Percentiles rank a stretch among this genome's conserved stretches.
These are phyloP conservation scores for Pelargonium nanum DNA, from an alignment of 345 rosid species.

Conservation along the genomic window DNA sequence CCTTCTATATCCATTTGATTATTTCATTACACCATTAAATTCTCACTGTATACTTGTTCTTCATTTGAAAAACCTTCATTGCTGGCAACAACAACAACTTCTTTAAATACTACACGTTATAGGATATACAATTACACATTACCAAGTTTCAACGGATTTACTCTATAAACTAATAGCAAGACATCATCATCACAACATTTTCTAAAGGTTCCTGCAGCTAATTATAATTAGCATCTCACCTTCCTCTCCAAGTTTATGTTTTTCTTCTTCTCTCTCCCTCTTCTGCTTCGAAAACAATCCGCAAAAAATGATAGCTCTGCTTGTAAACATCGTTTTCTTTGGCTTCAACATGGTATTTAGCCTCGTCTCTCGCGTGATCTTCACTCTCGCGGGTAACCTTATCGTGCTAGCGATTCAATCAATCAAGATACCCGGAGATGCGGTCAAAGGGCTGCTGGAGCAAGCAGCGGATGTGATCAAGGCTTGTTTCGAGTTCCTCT, in stretches of 20 bases:
- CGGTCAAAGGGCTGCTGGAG: constrained; percentile 23
- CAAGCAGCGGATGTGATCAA: constrained; percentile 20
- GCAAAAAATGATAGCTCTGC: constrained; percentile 16
- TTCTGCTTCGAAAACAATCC: background rate
- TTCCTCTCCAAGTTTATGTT: background rate
- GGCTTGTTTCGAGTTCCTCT: constrained; percentile 12
- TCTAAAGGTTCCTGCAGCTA: too few relatives aligned
- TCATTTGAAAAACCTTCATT: background rate
- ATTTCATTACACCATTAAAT: background rate
- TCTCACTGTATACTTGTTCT: too few relatives aligned
- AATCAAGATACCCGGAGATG: constrained; percentile 22
- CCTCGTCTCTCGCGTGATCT: constrained; percentile 21
- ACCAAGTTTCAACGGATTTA: background rate
- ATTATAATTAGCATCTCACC: background rate
- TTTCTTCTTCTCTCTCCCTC: constrained; percentile 9
- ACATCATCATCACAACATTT: background rate
- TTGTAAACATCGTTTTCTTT: constrained; percentile 20
- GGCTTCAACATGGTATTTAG: constrained; percentile 11
- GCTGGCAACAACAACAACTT: background rate
- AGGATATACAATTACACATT: background rate
- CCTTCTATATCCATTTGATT: background rate
- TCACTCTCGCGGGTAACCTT: constrained; percentile 12
- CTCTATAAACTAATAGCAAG: background rate
- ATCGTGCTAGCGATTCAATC: constrained; percentile 22
- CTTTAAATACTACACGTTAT: background rate